Evolutionary conservation across 208 protist genomes (phyloP).

Genomic region (Wallacemonas collosoma): DNA sequence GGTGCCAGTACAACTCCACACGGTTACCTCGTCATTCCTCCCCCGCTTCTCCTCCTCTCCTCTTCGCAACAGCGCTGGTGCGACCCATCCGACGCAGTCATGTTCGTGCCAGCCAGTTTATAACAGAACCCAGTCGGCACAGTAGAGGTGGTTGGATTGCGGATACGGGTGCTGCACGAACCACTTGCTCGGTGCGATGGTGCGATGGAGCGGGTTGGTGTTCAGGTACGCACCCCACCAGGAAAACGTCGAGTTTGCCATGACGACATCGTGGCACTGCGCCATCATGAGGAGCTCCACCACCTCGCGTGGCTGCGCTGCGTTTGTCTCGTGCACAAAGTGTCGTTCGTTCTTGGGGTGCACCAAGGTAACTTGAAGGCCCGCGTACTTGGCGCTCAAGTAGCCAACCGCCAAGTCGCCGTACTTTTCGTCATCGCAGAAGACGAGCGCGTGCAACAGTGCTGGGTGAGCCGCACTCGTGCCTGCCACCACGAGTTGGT

Average conservation of each 20-base stretch:
- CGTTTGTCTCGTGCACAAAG: neutral
- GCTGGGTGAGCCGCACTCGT: neutral
- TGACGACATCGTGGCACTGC: slow-evolving; percentile 83
- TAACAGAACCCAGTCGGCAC: slow-evolving; percentile 69
- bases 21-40: too few species aligned
- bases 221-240: slow-evolving; percentile 90
- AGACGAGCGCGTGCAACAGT: slow-evolving; percentile 58
- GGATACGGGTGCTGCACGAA: slow-evolving; percentile 82
- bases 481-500: slow-evolving; percentile 31
- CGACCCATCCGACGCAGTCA: neutral
- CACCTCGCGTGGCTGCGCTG: slow-evolving; percentile 57
- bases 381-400: slow-evolving; percentile 58
- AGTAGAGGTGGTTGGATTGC: slow-evolving; percentile 77
- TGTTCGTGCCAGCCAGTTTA: slow-evolving; percentile 11
- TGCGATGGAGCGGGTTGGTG: slow-evolving; percentile 45
- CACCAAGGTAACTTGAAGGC: slow-evolving; percentile 56
- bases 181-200: slow-evolving; percentile 75
- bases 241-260: slow-evolving; percentile 88
- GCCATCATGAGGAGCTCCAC: slow-evolving; percentile 83
- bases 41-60: too few species aligned
- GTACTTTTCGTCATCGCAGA: slow-evolving; percentile 74
- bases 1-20: too few species aligned
- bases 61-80: too few species aligned
- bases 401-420: slow-evolving; percentile 48
- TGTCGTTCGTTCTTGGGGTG: slow-evolving; percentile 27